Percentiles rank a stretch among this genome's conserved stretches.
phyloP scores from a whole-genome alignment of 1,284 basidiomycete species.

The Gymnopus androsaceus region DNA sequence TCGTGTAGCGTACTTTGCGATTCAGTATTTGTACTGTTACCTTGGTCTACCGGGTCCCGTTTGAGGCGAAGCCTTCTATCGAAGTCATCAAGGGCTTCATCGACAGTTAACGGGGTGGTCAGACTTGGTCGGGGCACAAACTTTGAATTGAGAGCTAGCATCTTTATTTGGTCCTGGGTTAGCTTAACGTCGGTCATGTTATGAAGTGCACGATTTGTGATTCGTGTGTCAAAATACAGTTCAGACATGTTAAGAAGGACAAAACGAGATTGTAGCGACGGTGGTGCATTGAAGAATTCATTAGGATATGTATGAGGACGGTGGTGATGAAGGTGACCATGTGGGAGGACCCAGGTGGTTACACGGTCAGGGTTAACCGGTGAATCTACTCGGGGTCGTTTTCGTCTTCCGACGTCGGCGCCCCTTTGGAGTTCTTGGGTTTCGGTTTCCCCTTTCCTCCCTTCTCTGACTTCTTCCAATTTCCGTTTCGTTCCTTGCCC shows the following conservation, averaged over 20 bases:
- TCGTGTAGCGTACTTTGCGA: background rate
- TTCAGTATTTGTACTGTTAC: background rate
- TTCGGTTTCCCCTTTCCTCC: conserved; percentile 7
- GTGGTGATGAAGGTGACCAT: conserved; percentile 11
- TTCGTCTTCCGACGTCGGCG: background rate
- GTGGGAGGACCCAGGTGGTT: conserved; percentile 11
- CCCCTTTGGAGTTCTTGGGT: background rate
- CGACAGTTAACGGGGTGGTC: background rate
- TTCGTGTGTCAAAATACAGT: conserved; percentile 19
- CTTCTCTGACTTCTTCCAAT: background rate
- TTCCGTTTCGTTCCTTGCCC: conserved; percentile 7
- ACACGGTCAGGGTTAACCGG: conserved; percentile 1
- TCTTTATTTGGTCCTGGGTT: conserved; percentile 14
- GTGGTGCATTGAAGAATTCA: conserved; percentile 10
- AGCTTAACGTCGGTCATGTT: conserved; percentile 16
- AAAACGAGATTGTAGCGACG: conserved; percentile 2
- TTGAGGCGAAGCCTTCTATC: conserved; percentile 9
- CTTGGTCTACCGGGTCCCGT: background rate
- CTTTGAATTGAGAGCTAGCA: conserved; percentile 17
- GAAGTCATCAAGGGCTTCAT: conserved; percentile 12
- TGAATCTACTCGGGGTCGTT: background rate
- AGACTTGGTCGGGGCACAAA: conserved; percentile 11
- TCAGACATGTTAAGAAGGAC: conserved; percentile 15
- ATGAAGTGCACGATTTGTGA: conserved; percentile 17
- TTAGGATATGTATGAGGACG: conserved; percentile 14